Evolutionary conservation across 2,329 filamentous ascomycete species (phyloP), one percentile per base, ranked within the genome.

Genomic region (Talaromyces atroroseus): DNA sequence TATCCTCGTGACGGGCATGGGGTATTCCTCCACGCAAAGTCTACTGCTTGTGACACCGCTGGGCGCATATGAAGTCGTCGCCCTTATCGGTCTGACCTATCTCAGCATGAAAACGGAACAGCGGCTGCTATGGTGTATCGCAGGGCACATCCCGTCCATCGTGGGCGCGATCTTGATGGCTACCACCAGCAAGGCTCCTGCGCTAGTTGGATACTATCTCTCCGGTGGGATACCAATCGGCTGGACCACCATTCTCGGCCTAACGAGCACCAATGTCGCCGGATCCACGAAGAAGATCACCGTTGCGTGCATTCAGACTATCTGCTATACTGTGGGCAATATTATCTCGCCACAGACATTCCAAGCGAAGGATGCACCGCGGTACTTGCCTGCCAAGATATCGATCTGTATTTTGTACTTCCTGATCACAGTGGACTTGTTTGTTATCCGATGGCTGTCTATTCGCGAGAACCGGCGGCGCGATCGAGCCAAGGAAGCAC

Each of bases 271-370:
- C n/a, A 72, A 72, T 42, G 64, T 70, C 4, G 68, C 68, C 1
- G 70, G 71, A 7, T 71, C 65, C 3, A 72, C 70, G 0, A 72
- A 73, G 63, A 72, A 72, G 49, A 62, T 70, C 12, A 71, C 69
- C 5, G 68, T 72, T 7, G 64, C 65, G 8, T 65, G 63, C n/a
- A 66, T 72, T 57, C 63, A 67, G 18, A 67, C 66, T 3, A 68
- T 72, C n/a, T 67, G 66, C 2, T 73, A 74, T 54, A 70, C 67
- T 0, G 65, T 74, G 10, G 74, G 73, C 18, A 76, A 76, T 53
- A 75, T 76, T 54, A 74, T 76, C 49, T 69, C 66, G 0, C 74
- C 73, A 1, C 73, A 75, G 54, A 76, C 72, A 0, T 77, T 77
- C 59, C 70, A 72, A 57, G 63, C 66, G 6, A 64, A 65, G 5